Base-by-base conservation (phyloP, 139 green algal species). In the Chlamydomonas eustigma region DNA sequence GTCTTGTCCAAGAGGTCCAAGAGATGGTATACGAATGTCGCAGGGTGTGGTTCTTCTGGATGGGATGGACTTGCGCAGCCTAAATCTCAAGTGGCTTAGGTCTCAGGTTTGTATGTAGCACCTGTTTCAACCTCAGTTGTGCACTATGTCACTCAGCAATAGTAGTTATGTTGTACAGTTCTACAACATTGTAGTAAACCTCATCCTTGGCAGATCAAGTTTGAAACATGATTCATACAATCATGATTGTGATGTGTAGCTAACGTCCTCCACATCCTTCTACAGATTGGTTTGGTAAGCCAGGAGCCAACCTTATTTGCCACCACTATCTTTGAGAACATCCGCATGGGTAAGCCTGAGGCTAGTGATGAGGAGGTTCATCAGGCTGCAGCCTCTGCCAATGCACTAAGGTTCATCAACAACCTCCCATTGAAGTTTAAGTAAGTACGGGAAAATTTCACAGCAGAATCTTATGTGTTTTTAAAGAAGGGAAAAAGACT, bases 301-400 rank as follows among this genome's bases (percentile, higher is more conserved):
- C 94, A 98, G 86, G 94, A 98, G 88, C 92, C 93, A 2, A 91
- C 86, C 2, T 91, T 98, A 38, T 98, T 98, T 73, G 86, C 88
- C 25, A 91, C 85, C 31, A 88, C 81, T 83, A 94, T 97, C 64
- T 84, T 70, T 38, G 83, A 96, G 38, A 98, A 98, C 88, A 97
- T 98, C 75, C 79, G 74, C 0, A 91, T 88, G 66, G 92, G 87
- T 71, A 22, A 50, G 33, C 34, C 34, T 2, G 78, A 76, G 2
- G 79, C 83, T 0, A 87, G 67, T 8, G 51, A 84, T 39, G 76
- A 86, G 66, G 84, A 95, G 70, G 82, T 95, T 36, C 72, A 92
- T 39, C 86, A 83, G 0, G 92, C 90, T 0, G 92, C 92, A 1
- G 77, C 76, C 6, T 79, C 84, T 3, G 90, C 92, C 38, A 96